Evolutionary conservation across 2,329 filamentous ascomycete species (phyloP).

Genomic region (Dendrostoma leiphaemia): DNA sequence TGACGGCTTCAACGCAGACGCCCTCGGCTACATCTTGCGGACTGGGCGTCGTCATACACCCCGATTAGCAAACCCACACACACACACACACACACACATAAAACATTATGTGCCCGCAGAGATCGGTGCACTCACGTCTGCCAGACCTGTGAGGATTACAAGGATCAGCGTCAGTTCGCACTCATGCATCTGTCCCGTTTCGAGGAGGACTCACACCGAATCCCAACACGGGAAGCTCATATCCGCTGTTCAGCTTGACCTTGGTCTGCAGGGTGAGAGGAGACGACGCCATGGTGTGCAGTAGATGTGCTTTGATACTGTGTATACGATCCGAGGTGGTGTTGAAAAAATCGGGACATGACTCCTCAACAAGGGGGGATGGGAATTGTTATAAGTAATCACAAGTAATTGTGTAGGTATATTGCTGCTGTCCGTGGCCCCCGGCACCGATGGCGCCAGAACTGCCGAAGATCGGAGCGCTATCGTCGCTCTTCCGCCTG

Average conservation of each 20-base stretch:
- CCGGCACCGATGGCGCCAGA: too few relatives aligned
- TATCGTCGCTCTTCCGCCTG: too few relatives aligned
- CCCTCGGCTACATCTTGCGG: conserved; percentile 35
- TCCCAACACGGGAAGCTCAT: conserved; percentile 50
- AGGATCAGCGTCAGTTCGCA: conserved; percentile 6
- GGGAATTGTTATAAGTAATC: too few relatives aligned
- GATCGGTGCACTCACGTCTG: conserved; percentile 49
- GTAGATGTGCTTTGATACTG: too few relatives aligned
- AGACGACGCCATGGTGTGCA: conserved; percentile 40
- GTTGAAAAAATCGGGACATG: too few relatives aligned
- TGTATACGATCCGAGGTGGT: too few relatives aligned
- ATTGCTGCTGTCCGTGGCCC: too few relatives aligned
- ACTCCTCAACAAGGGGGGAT: too few relatives aligned
- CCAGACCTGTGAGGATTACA: conserved; percentile 41
- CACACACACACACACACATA: too few relatives aligned
- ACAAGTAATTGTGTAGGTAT: too few relatives aligned
- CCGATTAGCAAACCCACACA: background rate
- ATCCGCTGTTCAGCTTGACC: conserved; percentile 53
- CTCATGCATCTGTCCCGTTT: conserved; percentile 1
- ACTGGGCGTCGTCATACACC: conserved; percentile 23
- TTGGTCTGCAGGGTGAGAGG: conserved; percentile 44
- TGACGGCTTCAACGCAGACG: conserved; percentile 44
- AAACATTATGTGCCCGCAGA: too few relatives aligned
- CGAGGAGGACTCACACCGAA: conserved; percentile 45
- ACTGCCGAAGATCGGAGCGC: too few relatives aligned